Conservation (phyloP, 441 rosid genomes). For the Populus hybrid region DNA sequence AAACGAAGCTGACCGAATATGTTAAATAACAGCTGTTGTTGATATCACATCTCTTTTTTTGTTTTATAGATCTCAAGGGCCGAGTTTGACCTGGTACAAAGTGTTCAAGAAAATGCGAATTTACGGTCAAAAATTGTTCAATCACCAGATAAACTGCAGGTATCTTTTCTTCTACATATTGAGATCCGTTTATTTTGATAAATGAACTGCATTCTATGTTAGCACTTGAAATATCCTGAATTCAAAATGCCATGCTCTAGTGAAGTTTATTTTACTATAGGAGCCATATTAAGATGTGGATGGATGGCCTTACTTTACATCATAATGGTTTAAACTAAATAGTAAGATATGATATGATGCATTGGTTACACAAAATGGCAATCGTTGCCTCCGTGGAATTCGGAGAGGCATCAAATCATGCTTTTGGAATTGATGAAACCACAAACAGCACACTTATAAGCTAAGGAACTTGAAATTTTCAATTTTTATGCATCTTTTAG, state of each 20-base stretch:
- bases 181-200: not conserved
- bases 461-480: not conserved
- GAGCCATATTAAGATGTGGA: not conserved
- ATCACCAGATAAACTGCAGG: conserved; percentile 95
- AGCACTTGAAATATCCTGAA: too few relatives aligned
- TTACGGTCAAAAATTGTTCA: conserved; percentile 81
- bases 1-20: not conserved
- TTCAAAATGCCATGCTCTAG: not conserved
- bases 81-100: conserved; percentile 73
- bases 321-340: not conserved
- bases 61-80: conserved; percentile 63
- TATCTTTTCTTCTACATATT: conserved; percentile 16
- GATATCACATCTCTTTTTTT: not conserved
- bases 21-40: not conserved
- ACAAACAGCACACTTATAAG: not conserved
- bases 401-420: too few relatives aligned
- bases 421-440: not conserved
- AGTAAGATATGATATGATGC: too few relatives aligned
- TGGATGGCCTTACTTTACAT: not conserved
- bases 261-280: not conserved
- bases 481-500: not conserved
- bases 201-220: not conserved
- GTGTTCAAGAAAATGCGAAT: conserved; percentile 79
- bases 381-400: too few relatives aligned
- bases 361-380: too few relatives aligned